Evolutionary conservation across 108 stramenopile genomes (phyloP).

Genomic region (Parmales sp.): DNA sequence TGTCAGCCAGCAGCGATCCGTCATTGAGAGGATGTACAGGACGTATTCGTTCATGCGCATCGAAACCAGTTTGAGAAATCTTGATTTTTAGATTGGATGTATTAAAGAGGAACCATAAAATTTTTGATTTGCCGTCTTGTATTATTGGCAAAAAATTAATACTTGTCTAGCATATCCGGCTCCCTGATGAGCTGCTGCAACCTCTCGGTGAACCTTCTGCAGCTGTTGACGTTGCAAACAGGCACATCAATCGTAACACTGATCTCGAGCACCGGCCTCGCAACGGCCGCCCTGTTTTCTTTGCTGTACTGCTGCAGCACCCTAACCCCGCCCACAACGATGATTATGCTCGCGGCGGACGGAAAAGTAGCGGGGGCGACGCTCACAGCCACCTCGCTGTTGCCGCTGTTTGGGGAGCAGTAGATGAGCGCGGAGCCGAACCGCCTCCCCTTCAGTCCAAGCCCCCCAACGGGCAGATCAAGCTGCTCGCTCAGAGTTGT

Average conservation of each 20-base stretch:
- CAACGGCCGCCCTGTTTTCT: conserved; percentile 1
- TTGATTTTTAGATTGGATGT: too few relatives aligned
- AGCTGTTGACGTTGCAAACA: conserved; percentile 20
- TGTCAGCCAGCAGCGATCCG: conserved; percentile 64
- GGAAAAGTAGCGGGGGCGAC: neutral
- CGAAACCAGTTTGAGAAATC: too few relatives aligned
- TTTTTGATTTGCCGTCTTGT: too few relatives aligned
- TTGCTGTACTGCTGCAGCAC: neutral
- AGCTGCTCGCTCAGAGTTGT: neutral
- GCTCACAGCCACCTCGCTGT: conserved; percentile 13
- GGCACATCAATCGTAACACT: conserved; percentile 21
- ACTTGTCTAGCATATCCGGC: conserved; percentile 25
- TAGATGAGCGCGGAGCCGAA: conserved; percentile 21
- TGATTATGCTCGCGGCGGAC: neutral
- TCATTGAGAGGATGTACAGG: conserved; percentile 65
- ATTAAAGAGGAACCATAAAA: too few relatives aligned
- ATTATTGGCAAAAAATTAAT: neutral
- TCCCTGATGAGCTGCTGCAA: conserved; percentile 32
- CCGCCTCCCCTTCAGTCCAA: neutral
- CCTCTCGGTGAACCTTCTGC: conserved; percentile 29
- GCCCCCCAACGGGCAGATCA: neutral
- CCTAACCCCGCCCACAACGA: conserved; percentile 6
- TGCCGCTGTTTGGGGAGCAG: conserved; percentile 20
- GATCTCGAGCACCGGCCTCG: conserved; percentile 16
- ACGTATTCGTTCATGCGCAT: conserved; percentile 77